A percentile compares a stretch with the other conserved stretches of the same genome.
Evolutionary conservation across 108 stramenopile species (phyloP).

Genomic region (Pseudonitzschia multistriata): DNA sequence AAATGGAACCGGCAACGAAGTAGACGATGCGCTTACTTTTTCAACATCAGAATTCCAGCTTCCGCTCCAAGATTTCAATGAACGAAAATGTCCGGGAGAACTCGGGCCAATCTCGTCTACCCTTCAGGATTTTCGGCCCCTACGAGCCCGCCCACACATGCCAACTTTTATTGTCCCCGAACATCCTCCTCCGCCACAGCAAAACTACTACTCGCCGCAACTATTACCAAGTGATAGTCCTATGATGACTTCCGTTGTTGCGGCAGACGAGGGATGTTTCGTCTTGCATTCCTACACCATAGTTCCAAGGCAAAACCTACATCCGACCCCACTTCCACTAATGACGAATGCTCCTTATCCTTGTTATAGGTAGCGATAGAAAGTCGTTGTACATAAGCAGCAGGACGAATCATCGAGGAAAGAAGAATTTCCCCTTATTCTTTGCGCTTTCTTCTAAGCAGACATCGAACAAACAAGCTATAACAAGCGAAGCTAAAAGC

Average conservation of each 20-base stretch:
- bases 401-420: no score
- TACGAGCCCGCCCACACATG: background rate
- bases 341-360: background rate
- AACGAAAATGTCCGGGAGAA: background rate
- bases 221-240: background rate
- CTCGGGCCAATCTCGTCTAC: background rate
- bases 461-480: no score
- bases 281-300: constrained; percentile 11
- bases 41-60: background rate
- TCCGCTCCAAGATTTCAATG: background rate
- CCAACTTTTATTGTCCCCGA: background rate
- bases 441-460: no score
- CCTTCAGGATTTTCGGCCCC: background rate
- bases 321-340: background rate
- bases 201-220: background rate
- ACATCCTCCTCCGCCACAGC: background rate
- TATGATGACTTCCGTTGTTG: background rate
- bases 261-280: background rate
- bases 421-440: no score
- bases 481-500: no score
- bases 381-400: no score
- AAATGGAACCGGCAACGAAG: background rate
- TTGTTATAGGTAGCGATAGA: background rate
- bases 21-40: background rate
- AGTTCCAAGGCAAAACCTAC: background rate